phyloP scores from a whole-genome alignment of 2,329 filamentous ascomycete genomes.

The Alternaria sp. region DNA sequence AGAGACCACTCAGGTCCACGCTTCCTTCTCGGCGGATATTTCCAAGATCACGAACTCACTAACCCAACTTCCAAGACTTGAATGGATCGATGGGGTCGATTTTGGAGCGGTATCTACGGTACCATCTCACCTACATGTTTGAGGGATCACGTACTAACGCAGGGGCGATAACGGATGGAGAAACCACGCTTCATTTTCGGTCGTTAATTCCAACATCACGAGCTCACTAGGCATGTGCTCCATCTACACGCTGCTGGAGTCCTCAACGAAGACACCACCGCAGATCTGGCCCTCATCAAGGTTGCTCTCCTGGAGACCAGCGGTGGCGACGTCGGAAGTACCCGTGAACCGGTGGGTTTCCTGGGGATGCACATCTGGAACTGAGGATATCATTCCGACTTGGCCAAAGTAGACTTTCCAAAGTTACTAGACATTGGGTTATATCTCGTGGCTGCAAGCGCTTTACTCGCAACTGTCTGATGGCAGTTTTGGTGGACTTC shows the following conservation, averaged over 20 bases:
- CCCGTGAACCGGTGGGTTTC: constrained; percentile 58
- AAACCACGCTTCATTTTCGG: background rate
- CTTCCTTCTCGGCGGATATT: background rate
- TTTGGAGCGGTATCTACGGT: background rate
- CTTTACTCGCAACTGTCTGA: background rate
- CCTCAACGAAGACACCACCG: constrained; percentile 49
- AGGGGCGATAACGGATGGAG: background rate
- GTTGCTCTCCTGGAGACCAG: constrained; percentile 42
- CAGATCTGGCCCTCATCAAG: constrained; percentile 50
- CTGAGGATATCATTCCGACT: constrained; percentile 46
- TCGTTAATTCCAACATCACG: background rate
- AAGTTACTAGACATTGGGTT: background rate
- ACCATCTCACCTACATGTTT: background rate
- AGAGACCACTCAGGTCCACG: background rate
- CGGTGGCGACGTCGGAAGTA: constrained; percentile 45
- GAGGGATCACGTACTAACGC: background rate
- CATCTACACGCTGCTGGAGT: constrained; percentile 31
- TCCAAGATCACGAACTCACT: background rate
- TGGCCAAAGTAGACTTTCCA: background rate
- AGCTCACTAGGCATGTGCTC: background rate
- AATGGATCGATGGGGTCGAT: background rate
- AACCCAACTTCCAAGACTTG: background rate
- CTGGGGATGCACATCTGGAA: constrained; percentile 69
- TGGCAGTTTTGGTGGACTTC: background rate
- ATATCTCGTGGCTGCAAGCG: background rate